Conservation (phyloP, 2,329 filamentous ascomycete genomes). For the Verruconis gallopava region DNA sequence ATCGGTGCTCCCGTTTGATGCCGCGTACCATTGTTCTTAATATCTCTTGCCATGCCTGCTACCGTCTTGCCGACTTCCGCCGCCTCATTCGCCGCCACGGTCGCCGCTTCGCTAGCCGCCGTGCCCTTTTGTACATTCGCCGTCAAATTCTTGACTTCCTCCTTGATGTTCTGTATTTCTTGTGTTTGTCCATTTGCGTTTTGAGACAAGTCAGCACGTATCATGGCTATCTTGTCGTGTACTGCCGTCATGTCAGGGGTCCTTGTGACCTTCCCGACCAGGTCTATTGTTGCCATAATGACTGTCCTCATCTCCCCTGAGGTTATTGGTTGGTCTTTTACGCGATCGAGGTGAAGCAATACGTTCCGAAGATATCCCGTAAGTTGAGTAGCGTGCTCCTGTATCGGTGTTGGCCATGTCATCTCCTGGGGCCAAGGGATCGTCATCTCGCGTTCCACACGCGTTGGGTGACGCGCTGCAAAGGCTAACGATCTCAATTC, state of each 20-base stretch:
- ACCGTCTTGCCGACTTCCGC: constrained; percentile 10
- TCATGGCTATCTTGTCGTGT: constrained; percentile 12
- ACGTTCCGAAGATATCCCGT: too few species aligned
- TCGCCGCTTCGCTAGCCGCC: too few species aligned
- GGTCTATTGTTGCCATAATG: constrained; percentile 12
- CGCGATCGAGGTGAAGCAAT: constrained; percentile 8
- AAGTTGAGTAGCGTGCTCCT: too few species aligned
- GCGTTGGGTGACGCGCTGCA: too few species aligned
- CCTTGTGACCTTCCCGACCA: constrained; percentile 14
- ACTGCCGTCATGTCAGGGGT: too few species aligned
- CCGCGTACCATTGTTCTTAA: constrained; percentile 11
- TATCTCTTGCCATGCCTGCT: constrained; percentile 11
- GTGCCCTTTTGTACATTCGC: too few species aligned
- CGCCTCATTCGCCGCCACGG: constrained; percentile 12
- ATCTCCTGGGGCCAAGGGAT: constrained; percentile 9
- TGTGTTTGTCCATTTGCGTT: too few species aligned
- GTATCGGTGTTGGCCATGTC: too few species aligned
- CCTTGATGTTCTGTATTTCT: too few species aligned
- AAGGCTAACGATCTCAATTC: too few species aligned
- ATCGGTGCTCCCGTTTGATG: constrained; percentile 8
- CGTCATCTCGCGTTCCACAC: too few species aligned
- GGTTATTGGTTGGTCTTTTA: not conserved
- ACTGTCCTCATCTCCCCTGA: constrained; percentile 8
- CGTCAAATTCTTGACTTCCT: too few species aligned
- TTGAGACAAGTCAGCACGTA: constrained; percentile 12